Evolutionary conservation across 345 rosid species (phyloP).

Genomic region (Eucalyptus marginata): DNA sequence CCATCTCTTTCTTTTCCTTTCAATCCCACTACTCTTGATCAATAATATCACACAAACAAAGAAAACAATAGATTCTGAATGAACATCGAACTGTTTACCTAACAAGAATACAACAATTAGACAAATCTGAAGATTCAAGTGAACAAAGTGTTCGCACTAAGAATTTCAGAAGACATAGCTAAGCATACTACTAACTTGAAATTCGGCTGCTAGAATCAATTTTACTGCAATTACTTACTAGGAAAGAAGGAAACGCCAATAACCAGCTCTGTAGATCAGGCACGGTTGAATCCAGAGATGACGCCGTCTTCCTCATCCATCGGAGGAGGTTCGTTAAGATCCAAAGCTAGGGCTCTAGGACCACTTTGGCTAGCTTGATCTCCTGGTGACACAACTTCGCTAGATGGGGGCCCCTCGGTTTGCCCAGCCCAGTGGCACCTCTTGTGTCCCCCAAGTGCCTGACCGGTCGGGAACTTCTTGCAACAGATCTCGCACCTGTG

Average conservation of each 20-base stretch:
- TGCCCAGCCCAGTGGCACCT: conserved; percentile 1
- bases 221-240: not conserved
- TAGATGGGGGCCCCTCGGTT: not conserved
- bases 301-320: not conserved
- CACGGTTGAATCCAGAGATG: not conserved
- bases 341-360: not conserved
- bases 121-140: not conserved
- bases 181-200: not conserved
- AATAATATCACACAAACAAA: not conserved
- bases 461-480: conserved; percentile 1
- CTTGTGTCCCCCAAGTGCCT: conserved; percentile 11
- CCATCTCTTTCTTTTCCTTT: not conserved
- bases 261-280: not conserved
- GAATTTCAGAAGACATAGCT: not conserved
- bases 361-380: conserved; percentile 1
- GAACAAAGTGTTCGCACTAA: not conserved
- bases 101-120: not conserved
- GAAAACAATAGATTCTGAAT: not conserved
- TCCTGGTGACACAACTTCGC: not conserved
- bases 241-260: not conserved
- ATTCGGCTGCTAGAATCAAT: not conserved
- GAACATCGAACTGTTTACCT: not conserved
- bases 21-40: not conserved
- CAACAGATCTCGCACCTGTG: conserved; percentile 2
- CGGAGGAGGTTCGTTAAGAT: conserved; percentile 16